Conservation (phyloP, 768 basidiomycete genomes). For the Obba rivulosa region DNA sequence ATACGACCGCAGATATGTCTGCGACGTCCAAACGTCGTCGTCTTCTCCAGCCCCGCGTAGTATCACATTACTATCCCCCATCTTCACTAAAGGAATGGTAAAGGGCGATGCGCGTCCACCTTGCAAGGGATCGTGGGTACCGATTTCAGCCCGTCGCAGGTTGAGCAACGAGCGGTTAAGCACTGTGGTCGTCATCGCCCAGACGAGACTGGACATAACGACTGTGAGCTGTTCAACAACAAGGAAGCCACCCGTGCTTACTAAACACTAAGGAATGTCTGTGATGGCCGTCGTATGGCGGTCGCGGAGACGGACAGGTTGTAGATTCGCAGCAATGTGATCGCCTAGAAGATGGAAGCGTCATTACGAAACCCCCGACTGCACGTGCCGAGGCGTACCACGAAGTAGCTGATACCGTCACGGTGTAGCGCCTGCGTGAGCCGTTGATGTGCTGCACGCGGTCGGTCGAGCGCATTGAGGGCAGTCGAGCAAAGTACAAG, state of each 20-base stretch:
- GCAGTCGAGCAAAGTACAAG: slow-evolving; percentile 26
- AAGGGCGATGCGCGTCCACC: background rate
- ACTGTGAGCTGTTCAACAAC: too few relatives aligned
- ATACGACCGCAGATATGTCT: too few relatives aligned
- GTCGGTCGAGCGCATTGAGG: slow-evolving; percentile 31
- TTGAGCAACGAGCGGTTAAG: slow-evolving; percentile 29
- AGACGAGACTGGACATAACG: slow-evolving; percentile 23
- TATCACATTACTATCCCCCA: too few relatives aligned
- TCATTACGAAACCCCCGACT: background rate
- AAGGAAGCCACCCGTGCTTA: slow-evolving; percentile 2
- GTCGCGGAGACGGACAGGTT: slow-evolving; percentile 23
- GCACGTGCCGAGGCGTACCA: slow-evolving; percentile 20
- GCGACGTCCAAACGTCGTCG: too few relatives aligned
- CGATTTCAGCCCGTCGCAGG: slow-evolving; percentile 25
- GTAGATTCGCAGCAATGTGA: slow-evolving; percentile 21
- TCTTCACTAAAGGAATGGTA: background rate
- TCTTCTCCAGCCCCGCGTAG: too few relatives aligned
- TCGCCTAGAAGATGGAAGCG: slow-evolving; percentile 8
- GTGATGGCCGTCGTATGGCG: slow-evolving; percentile 13
- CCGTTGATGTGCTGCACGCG: slow-evolving; percentile 21
- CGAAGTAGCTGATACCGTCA: slow-evolving; percentile 32
- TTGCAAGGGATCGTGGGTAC: slow-evolving; percentile 9
- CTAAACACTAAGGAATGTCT: slow-evolving; percentile 25
- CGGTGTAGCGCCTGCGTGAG: slow-evolving; percentile 26
- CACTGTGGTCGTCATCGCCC: slow-evolving; percentile 29